A percentile compares a stretch with the other conserved stretches of the same genome.
phyloP scores from a whole-genome alignment of 2,329 filamentous ascomycete genomes.

The Coniochaeta sp. region DNA sequence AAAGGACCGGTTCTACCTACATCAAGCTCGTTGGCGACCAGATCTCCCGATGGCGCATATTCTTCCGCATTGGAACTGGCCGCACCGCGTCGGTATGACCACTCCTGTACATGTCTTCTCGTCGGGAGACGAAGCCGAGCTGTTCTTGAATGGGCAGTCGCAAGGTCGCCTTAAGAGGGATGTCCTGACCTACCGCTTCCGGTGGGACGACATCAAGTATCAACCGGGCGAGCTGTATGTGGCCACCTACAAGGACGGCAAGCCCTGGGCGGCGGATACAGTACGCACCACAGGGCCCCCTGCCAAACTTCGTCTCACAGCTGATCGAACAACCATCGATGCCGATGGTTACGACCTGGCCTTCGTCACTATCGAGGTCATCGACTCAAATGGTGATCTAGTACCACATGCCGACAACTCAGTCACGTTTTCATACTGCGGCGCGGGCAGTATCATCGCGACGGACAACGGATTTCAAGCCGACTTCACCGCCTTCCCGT shows the following conservation, averaged over 20 bases:
- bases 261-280: constrained; percentile 35
- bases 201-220: constrained; percentile 45
- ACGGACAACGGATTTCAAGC: constrained; percentile 45
- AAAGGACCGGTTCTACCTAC: constrained; percentile 49
- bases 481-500: constrained; percentile 34
- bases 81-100: constrained; percentile 33
- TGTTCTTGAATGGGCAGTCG: constrained; percentile 44
- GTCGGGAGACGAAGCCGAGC: constrained; percentile 43
- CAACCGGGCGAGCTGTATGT: constrained; percentile 38
- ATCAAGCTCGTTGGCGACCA: constrained; percentile 45
- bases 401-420: constrained; percentile 34
- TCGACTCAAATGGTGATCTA: constrained; percentile 32
- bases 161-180: constrained; percentile 29
- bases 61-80: constrained; percentile 50
- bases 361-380: constrained; percentile 36
- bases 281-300: constrained; percentile 33
- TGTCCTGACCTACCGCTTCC: constrained; percentile 36
- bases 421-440: constrained; percentile 35
- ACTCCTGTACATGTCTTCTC: constrained; percentile 50
- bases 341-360: constrained; percentile 37
- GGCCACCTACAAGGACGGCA: constrained; percentile 38
- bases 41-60: constrained; percentile 41
- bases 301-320: constrained; percentile 23
- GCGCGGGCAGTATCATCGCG: constrained; percentile 35
- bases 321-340: constrained; percentile 28